Percentiles rank a stretch among this genome's conserved stretches.
Evolutionary conservation across 768 basidiomycete genomes (phyloP).

Genomic region (Leccinellum albellum): DNA sequence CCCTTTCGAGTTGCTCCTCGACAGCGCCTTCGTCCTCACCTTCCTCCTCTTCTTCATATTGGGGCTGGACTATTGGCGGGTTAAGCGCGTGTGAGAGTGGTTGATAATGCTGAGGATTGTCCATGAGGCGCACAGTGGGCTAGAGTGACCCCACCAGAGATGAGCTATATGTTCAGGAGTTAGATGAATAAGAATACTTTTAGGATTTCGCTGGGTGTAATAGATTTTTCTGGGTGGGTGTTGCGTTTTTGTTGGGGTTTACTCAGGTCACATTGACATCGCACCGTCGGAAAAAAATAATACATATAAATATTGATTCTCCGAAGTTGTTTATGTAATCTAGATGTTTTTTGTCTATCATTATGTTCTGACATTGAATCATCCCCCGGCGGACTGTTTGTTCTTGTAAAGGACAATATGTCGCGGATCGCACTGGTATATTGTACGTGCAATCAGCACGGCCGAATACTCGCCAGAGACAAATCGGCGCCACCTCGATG

Average conservation of each 20-base stretch:
- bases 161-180: constrained; percentile 25
- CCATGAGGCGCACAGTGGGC: constrained; percentile 30
- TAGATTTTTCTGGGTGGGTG: constrained; percentile 29
- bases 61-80: constrained; percentile 40
- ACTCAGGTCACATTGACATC: constrained; percentile 21
- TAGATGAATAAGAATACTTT: constrained; percentile 18
- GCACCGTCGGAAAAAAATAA: constrained; percentile 22
- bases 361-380: too few species aligned
- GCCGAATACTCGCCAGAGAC: too few species aligned
- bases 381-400: too few species aligned
- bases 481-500: constrained; percentile 41
- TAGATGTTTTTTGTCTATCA: too few species aligned
- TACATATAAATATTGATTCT: constrained; percentile 22
- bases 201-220: constrained; percentile 30
- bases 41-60: constrained; percentile 55
- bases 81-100: constrained; percentile 76
- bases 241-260: constrained; percentile 25
- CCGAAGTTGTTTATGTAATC: constrained; percentile 21
- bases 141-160: constrained; percentile 3
- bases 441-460: too few species aligned
- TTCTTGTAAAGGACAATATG: too few species aligned
- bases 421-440: too few species aligned
- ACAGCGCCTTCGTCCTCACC: constrained; percentile 75
- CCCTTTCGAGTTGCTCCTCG: constrained; percentile 59
- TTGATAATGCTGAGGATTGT: constrained; percentile 78